phyloP scores from a whole-genome alignment of 1,284 basidiomycete species.

The Ustilago cynodontis region DNA sequence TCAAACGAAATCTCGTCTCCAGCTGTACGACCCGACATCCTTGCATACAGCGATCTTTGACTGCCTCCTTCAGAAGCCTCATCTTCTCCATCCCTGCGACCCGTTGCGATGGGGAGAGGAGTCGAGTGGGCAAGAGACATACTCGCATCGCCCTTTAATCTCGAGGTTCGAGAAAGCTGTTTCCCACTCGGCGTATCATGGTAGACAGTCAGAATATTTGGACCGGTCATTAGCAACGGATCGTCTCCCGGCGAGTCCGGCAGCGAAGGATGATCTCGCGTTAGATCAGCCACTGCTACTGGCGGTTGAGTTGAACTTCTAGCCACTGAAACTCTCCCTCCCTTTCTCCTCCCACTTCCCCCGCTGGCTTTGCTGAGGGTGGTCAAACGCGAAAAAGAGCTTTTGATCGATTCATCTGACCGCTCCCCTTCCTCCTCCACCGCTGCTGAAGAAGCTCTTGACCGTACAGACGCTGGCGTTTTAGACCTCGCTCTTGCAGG shows the following conservation, averaged over 20 bases:
- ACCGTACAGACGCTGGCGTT: conserved; percentile 28
- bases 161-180: conserved; percentile 8
- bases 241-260: conserved; percentile 55
- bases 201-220: conserved; percentile 35
- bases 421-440: conserved; percentile 16
- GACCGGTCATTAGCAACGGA: conserved; percentile 46
- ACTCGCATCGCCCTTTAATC: conserved; percentile 9
- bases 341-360: conserved; percentile 3
- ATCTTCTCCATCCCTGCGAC: conserved; percentile 18
- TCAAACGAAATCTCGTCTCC: background rate
- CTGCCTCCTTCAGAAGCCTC: conserved; percentile 13
- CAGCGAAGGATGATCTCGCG: conserved; percentile 33
- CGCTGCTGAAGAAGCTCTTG: conserved; percentile 18
- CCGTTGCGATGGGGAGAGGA: conserved; percentile 19
- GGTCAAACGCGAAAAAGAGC: conserved; percentile 20
- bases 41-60: conserved; percentile 23
- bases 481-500: conserved; percentile 22
- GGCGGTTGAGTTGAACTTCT: conserved; percentile 28
- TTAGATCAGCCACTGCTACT: conserved; percentile 29
- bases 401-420: conserved; percentile 44
- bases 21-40: conserved; percentile 29
- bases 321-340: conserved; percentile 11
- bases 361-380: conserved; percentile 9
- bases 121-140: conserved; percentile 25
- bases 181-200: conserved; percentile 36